Evolutionary conservation across 1,284 basidiomycete genomes (phyloP), one percentile per base, ranked within the genome.

Genomic region (Naganishia cerealis): DNA sequence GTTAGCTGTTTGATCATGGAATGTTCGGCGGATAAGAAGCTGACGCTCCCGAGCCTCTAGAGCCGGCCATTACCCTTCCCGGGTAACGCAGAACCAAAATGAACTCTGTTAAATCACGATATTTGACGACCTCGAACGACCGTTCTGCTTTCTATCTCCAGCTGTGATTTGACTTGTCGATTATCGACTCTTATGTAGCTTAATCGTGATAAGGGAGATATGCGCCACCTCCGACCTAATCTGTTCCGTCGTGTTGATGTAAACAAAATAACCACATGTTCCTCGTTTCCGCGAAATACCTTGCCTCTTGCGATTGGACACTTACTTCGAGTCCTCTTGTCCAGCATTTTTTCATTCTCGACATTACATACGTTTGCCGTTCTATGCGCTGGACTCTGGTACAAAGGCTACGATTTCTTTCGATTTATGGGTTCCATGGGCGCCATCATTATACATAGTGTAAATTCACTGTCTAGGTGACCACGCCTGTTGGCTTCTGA

Each of bases 1-100:
- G 61, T 63, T 26, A 4, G 24, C 39, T 33, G 9, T 15, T 26
- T 61, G 1, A 24, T n/a, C 21, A 24, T 33, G 29, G 29, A 21
- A 16, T 46, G 43, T 21, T 48, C 13, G 18, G 12, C 3, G 6
- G 3, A 6, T 16, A 6, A 33, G 29, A 33, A 29, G 13, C 26
- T 62, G 59, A 63, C 50, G 40, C 21, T 8, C n/a, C 5, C 18
- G 1, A 9, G 1, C 36, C 8, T 42, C 16, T 29, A 63, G 61
- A 63, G 61, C 43, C 61, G 61, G 13, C 61, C 61, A 8, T 43
- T 63, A 40, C 61, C 61, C 15, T 50, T 63, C 36, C 59, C 59
- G 1, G 59, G 59, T 5, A 62, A 62, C 50, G 18, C 33, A 1
- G 33, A 39, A 24, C 33, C n/a, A 18, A 62, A 62, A 24, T 62